Evolutionary conservation across 1,284 basidiomycete genomes (phyloP).

Genomic region (Vanrija sp.): DNA sequence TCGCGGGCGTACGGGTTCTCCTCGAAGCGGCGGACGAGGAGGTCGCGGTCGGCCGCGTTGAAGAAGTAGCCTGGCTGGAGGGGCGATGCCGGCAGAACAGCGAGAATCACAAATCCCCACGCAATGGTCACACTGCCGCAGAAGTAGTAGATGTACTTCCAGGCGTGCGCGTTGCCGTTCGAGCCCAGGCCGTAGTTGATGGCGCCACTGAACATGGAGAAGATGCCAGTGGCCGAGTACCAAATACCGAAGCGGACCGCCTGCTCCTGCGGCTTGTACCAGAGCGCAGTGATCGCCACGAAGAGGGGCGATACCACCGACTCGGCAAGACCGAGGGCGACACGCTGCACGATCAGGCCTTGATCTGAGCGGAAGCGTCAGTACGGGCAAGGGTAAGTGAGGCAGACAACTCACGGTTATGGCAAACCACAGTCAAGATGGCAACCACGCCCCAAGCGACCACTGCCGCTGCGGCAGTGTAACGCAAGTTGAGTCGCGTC

Average conservation of each 20-base stretch:
- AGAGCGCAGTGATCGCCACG: conserved; percentile 52
- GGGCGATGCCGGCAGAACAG: conserved; percentile 52
- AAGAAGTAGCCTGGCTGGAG: conserved; percentile 45
- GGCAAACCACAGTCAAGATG: conserved; percentile 52
- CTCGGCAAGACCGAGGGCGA: conserved; percentile 52
- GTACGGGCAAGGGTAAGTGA: not conserved
- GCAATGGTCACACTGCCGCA: conserved; percentile 52
- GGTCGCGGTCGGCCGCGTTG: conserved; percentile 39
- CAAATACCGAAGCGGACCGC: conserved; percentile 49
- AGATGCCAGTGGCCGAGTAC: conserved; percentile 54
- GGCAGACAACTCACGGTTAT: conserved; percentile 15
- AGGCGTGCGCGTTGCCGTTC: conserved; percentile 43
- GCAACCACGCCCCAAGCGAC: conserved; percentile 52
- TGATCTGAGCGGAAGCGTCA: conserved; percentile 20
- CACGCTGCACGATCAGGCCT: conserved; percentile 52
- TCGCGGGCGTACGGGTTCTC: conserved; percentile 40
- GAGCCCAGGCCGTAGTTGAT: conserved; percentile 54
- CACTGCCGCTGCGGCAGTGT: conserved; percentile 37
- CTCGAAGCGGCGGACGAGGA: conserved; percentile 45
- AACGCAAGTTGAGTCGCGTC: conserved; percentile 50
- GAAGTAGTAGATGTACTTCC: conserved; percentile 55
- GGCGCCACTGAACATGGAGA: conserved; percentile 49
- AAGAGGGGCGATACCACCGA: conserved; percentile 53
- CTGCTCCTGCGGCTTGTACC: conserved; percentile 53
- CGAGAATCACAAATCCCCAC: conserved; percentile 49